Conservation (phyloP, 75 land plant genomes). For the Cunninghamia lanceolata region DNA sequence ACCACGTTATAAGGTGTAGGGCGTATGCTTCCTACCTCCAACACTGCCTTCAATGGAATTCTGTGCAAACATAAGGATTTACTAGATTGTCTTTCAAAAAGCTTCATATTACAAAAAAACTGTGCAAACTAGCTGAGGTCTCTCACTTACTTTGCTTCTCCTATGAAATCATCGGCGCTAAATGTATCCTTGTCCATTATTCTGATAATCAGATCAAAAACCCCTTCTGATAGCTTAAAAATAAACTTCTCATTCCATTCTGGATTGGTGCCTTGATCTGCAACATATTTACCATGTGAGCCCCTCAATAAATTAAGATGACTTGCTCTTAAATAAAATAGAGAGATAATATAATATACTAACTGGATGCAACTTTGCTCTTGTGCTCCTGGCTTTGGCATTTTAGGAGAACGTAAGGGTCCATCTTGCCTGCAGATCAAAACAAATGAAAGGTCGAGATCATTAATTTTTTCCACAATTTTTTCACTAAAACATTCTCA, state of each 20-base stretch:
- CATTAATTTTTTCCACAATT: too few species aligned
- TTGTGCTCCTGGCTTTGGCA: conserved; percentile 13
- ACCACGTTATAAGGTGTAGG: background rate
- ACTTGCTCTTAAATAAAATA: background rate
- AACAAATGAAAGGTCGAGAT: background rate
- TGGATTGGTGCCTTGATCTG: conserved; percentile 19
- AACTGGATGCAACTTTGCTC: background rate
- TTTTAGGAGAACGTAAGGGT: conserved; percentile 56
- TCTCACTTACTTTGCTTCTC: conserved; percentile 12
- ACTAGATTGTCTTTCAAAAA: background rate
- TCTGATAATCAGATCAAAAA: conserved; percentile 13
- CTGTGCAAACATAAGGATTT: background rate
- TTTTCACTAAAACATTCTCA: too few species aligned
- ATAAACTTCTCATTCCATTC: conserved; percentile 25
- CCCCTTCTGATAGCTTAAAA: conserved; percentile 18
- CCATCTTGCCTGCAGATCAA: conserved; percentile 47
- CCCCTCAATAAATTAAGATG: background rate
- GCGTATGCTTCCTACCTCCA: background rate
- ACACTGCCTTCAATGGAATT: conserved; percentile 6
- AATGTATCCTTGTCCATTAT: conserved; percentile 21
- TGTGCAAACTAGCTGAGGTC: background rate
- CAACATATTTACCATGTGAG: background rate
- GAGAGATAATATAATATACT: background rate
- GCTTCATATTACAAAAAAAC: background rate
- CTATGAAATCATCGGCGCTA: conserved; percentile 21